Conservation (phyloP, 768 basidiomycete species). For the Mycena amicta region DNA sequence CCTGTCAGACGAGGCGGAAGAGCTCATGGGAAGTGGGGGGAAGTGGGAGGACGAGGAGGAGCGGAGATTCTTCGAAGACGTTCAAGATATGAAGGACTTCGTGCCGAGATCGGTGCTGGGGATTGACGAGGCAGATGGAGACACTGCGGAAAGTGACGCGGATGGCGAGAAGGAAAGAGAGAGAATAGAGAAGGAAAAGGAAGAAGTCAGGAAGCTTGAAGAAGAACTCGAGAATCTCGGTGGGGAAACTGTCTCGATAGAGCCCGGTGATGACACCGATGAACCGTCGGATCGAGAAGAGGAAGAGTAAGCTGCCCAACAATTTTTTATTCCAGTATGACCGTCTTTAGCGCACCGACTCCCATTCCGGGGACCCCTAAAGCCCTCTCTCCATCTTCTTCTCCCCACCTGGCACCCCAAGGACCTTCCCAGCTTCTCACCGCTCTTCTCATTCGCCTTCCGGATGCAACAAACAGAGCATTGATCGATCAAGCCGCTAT, state of each 20-base stretch:
- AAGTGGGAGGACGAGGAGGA: conserved; percentile 99
- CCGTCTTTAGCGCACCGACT: conserved; percentile 46
- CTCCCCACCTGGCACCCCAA: conserved; percentile 77
- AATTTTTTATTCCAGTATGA: conserved; percentile 23
- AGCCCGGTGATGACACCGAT: conserved; percentile 21
- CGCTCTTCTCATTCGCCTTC: conserved; percentile 84
- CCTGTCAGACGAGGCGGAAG: conserved; percentile 57
- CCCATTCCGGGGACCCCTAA: conserved; percentile 73
- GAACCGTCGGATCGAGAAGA: conserved; percentile 38
- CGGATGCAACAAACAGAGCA: conserved; percentile 90
- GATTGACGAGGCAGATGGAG: conserved; percentile 51
- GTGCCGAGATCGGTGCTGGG: conserved; percentile 89
- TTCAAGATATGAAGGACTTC: conserved; percentile 88
- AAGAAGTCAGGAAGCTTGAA: conserved; percentile 75
- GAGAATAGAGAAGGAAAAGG: conserved; percentile 59
- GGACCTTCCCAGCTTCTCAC: conserved; percentile 94
- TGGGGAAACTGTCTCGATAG: conserved; percentile 32
- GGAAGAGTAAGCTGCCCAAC: conserved; percentile 38
- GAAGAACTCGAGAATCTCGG: conserved; percentile 72
- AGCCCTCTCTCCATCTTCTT: conserved; percentile 56
- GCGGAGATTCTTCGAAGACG: conserved; percentile 88
- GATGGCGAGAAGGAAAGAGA: conserved; percentile 57
- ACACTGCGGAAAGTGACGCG: conserved; percentile 37
- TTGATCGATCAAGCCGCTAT: conserved; percentile 92
- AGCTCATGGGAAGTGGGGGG: conserved; percentile 58